A percentile compares a stretch with the other conserved stretches of the same genome.
Evolutionary conservation across 176 grass and related monocot genomes (phyloP).

Genomic region (Coix lacrymajobi): DNA sequence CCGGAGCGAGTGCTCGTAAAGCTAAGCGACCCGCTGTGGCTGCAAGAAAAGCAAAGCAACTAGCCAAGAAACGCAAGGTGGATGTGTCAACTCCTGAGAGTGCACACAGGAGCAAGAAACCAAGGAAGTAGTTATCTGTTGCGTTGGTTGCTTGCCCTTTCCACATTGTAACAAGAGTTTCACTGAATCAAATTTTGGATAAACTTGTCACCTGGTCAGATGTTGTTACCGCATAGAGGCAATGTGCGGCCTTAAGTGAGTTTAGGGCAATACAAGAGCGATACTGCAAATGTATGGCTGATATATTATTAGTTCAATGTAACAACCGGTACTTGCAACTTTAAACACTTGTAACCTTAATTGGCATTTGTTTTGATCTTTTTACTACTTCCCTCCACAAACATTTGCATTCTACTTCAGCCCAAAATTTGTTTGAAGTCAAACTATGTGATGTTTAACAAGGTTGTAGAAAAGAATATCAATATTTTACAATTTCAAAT

Average conservation of each 20-base stretch:
- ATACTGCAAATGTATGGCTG: conserved; percentile 11
- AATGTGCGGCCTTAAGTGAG: neutral
- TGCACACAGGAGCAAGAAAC: conserved; percentile 56
- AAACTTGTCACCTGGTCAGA: neutral
- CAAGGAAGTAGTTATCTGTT: conserved; percentile 41
- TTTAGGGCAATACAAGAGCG: neutral
- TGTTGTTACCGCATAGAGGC: neutral
- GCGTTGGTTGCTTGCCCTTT: neutral
- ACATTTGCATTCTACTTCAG: neutral
- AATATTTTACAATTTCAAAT: neutral
- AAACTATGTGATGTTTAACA: neutral
- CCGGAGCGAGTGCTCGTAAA: conserved; percentile 1
- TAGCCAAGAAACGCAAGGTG: conserved; percentile 71
- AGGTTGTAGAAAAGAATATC: neutral
- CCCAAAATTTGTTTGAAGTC: neutral
- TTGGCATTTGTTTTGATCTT: neutral
- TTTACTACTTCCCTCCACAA: neutral
- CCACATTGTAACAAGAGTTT: neutral
- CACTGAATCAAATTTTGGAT: neutral
- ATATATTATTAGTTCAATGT: neutral
- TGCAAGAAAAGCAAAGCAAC: conserved; percentile 69
- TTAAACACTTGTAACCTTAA: neutral
- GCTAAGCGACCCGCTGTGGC: conserved; percentile 75
- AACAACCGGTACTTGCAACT: neutral
- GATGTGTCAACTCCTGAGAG: conserved; percentile 49